phyloP scores from a whole-genome alignment of 768 basidiomycete species.

The Cyclocybe cylindracea region DNA sequence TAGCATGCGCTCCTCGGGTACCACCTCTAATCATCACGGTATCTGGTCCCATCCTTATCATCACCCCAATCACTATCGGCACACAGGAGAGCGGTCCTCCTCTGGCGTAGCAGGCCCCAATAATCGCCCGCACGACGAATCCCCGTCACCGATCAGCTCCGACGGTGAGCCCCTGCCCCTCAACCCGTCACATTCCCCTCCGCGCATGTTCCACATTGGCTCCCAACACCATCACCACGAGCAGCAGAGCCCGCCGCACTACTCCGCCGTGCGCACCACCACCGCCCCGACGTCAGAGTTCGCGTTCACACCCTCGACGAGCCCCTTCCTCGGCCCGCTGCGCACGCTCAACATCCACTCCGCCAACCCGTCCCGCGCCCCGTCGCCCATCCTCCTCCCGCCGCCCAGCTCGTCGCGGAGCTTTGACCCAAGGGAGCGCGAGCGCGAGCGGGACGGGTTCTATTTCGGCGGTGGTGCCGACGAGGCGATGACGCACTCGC shows the following conservation, averaged over 20 bases:
- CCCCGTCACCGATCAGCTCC: constrained; percentile 70
- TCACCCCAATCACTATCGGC: constrained; percentile 37
- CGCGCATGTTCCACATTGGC: constrained; percentile 31
- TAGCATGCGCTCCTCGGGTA: constrained; percentile 25
- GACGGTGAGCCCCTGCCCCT: constrained; percentile 55
- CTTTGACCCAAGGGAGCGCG: constrained; percentile 12
- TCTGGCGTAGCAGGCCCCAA: constrained; percentile 13
- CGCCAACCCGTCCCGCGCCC: constrained; percentile 66
- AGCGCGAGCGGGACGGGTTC: constrained; percentile 8
- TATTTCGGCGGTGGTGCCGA: no score
- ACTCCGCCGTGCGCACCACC: constrained; percentile 29
- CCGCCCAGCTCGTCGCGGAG: constrained; percentile 34
- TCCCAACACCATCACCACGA: constrained; percentile 16
- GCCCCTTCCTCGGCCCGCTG: constrained; percentile 79
- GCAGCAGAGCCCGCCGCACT: constrained; percentile 32
- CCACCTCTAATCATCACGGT: constrained; percentile 27
- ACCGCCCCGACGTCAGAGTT: constrained; percentile 31
- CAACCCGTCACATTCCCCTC: constrained; percentile 31
- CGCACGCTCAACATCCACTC: constrained; percentile 77
- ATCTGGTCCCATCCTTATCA: constrained; percentile 46
- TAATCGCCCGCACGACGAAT: constrained; percentile 48
- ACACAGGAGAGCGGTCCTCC: constrained; percentile 21
- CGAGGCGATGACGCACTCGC: constrained; percentile 19
- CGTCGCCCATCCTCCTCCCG: constrained; percentile 71
- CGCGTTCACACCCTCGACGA: constrained; percentile 68